Evolutionary conservation across 352 stramenopile species (phyloP), one percentile per base, ranked within the genome.

Genomic region (Pythium plurisporium): DNA sequence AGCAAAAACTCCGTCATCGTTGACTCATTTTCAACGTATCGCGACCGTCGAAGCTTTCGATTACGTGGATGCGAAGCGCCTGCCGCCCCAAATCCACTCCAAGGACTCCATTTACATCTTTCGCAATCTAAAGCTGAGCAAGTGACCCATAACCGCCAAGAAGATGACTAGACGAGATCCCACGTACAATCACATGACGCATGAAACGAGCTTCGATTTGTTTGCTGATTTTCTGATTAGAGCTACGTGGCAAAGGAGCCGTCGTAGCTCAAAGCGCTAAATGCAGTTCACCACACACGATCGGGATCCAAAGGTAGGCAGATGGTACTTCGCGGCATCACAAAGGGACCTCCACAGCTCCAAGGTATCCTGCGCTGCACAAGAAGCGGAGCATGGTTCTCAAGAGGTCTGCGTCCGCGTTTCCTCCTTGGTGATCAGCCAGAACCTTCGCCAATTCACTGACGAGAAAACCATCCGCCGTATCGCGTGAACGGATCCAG

Each of bases 311-410:
- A n/a, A n/a, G n/a, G n/a, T n/a, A n/a, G n/a, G n/a, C n/a, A n/a
- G n/a, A n/a, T n/a, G n/a, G n/a, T n/a, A n/a, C n/a, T 20, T 11
- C 23, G 26, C 26, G 11, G 12, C 9, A 45, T 56, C 23, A 43
- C 29, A 57, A 34, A 10, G 54, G 48, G 9, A 67, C 45, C 29
- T 84, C 73, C 23, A 75, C 59, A 27, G 70, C 61, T 2, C 71
- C 70, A 12, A 86, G 27, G 25, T 81, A 87, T 3, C 77, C 77
- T 0, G 75, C 54, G 15, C 62, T 67, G 14, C 55, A 72, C 26
- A 89, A 50, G 34, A 87, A 89, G 20, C 79, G 75, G 11, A 87
- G 43, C 48, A 86, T 9, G n/a, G 62, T 64, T 57, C 75, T 71
- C 4, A 66, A 46, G 26, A 50, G 64, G 20, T 82, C 73, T 14